These are phyloP conservation scores for Handroanthus guayacan DNA, from an alignment of 257 asterid genomes.

Conservation along the genomic window DNA sequence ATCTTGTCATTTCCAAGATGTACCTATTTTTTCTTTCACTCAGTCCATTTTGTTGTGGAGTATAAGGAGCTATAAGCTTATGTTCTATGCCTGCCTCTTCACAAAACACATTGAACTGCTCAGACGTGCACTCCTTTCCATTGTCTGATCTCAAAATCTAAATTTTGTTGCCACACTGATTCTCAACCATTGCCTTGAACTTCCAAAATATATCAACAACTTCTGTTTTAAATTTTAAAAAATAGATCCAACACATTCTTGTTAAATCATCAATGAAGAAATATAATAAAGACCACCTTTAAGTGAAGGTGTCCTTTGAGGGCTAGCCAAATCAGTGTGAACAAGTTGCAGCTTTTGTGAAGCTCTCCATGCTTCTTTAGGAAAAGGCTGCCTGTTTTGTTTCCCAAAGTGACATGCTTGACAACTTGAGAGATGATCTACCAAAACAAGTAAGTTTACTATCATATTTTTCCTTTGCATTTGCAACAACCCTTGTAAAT, in stretches of 20 bases:
- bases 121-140: conserved; percentile 20
- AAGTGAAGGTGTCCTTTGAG: no score
- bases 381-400: conserved; percentile 16
- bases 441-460: background rate
- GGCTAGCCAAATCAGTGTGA: background rate
- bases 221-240: conserved; percentile 23
- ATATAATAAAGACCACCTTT: conserved; percentile 16
- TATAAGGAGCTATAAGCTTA: conserved; percentile 18
- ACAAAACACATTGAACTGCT: background rate
- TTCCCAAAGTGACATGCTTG: conserved; percentile 30
- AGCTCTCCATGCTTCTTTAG: conserved; percentile 14
- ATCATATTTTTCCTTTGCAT: background rate
- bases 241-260: conserved; percentile 15
- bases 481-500: conserved; percentile 1
- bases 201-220: conserved; percentile 21
- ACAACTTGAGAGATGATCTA: background rate
- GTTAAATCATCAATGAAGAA: conserved; percentile 30
- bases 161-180: conserved; percentile 5
- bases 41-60: conserved; percentile 34
- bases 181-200: conserved; percentile 1
- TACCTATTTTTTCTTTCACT: conserved; percentile 9
- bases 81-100: conserved; percentile 13
- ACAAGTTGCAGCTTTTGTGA: background rate
- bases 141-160: conserved; percentile 6
- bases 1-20: conserved; percentile 15